phyloP scores from a whole-genome alignment of 768 basidiomycete species.

The Lentinula guzmanii region DNA sequence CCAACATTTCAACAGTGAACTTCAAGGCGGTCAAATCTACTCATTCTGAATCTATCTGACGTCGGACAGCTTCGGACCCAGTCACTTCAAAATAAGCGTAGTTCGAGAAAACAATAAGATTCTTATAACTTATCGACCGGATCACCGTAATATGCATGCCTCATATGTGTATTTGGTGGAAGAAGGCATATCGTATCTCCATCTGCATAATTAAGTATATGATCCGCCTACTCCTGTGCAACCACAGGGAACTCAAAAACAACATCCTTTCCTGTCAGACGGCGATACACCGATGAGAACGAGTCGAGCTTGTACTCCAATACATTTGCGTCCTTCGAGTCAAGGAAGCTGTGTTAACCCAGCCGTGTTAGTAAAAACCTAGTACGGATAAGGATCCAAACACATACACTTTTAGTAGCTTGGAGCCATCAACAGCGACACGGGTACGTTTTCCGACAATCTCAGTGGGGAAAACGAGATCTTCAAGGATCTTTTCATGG shows the following conservation, averaged over 20 bases:
- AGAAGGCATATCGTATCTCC: constrained; percentile 19
- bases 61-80: background rate
- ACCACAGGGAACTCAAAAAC: constrained; percentile 87
- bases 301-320: constrained; percentile 99
- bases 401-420: constrained; percentile 95
- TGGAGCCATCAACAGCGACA: constrained; percentile 88
- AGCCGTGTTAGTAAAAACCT: constrained; percentile 11
- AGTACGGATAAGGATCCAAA: constrained; percentile 9
- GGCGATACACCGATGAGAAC: constrained; percentile 95
- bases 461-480: constrained; percentile 98
- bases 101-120: background rate
- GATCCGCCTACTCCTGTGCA: constrained; percentile 51
- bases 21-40: background rate
- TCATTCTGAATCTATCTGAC: background rate
- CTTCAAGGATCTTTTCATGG: constrained; percentile 98
- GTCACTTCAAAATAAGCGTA: background rate
- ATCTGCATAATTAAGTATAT: constrained; percentile 21
- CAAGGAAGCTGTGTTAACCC: constrained; percentile 68
- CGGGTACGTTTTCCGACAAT: constrained; percentile 99
- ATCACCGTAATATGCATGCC: background rate
- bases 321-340: constrained; percentile 95
- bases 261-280: constrained; percentile 95
- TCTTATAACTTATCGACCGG: background rate
- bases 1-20: background rate
- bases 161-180: constrained; percentile 3